These are phyloP conservation scores for Mucor lusitanicus DNA, from an alignment of 371 early-diverging fungal genomes.

Conservation along the genomic window DNA sequence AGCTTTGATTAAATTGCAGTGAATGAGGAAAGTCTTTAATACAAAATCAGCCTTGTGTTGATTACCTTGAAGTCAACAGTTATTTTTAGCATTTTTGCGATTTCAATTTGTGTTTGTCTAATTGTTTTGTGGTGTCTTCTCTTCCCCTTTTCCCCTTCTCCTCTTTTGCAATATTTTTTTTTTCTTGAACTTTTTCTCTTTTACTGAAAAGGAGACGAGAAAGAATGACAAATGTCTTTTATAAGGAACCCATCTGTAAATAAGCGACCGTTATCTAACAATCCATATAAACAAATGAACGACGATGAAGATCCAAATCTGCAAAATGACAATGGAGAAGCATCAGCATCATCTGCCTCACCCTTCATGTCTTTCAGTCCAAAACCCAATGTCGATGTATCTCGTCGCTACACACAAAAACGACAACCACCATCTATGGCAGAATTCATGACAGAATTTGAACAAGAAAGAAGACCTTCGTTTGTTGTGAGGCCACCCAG, in stretches of 20 bases:
- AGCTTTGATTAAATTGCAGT: background rate
- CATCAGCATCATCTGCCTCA: background rate
- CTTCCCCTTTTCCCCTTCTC: background rate
- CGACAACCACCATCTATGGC: conserved; percentile 7
- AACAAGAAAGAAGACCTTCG: conserved; percentile 20
- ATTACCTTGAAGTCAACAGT: background rate
- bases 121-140: background rate
- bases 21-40: background rate
- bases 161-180: background rate
- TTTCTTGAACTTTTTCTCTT: background rate
- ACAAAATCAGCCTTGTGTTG: background rate
- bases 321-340: background rate
- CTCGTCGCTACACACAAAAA: conserved; percentile 23
- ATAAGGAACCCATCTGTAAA: conserved; percentile 5
- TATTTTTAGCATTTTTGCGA: background rate
- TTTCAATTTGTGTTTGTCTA: background rate
- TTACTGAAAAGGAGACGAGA: background rate
- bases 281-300: conserved; percentile 5
- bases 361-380: conserved; percentile 17
- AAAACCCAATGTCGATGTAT: conserved; percentile 4
- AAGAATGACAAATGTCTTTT: conserved; percentile 18
- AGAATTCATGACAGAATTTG: conserved; percentile 29
- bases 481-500: background rate
- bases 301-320: background rate
- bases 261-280: background rate